Evolutionary conservation across 2,329 filamentous ascomycete species (phyloP), one percentile per base, ranked within the genome.

Genomic region (Cercospora sesami): DNA sequence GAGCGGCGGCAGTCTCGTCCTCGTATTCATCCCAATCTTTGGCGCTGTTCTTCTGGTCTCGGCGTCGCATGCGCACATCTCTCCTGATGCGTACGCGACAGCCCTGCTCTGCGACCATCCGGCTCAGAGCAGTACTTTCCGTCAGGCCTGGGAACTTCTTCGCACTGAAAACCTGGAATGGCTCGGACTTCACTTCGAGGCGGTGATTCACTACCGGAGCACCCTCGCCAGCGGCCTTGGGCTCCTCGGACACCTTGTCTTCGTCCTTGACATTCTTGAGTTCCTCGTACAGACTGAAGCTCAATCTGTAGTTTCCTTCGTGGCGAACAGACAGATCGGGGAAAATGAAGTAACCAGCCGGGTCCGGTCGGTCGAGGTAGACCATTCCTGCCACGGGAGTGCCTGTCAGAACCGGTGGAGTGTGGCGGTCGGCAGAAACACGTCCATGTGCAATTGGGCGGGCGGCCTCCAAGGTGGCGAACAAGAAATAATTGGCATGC

Each of bases 61-160:
- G 89, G 76, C 92, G 90, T 80, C 93, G 89, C 91, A 97, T 96
- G 67, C 93, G 89, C 6, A 96, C 92, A 81, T 98, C 95, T 71
- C 95, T 91, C 66, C 95, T 89, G 75, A 99, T 99, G 57, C 95
- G 91, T 30, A 99, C 95, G 73, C 94, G 92, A 80, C 95, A 98
- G 67, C 95, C 95, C 81, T 99, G 95, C 80, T 99, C 94, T 18
- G 94, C 94, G 53, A 99, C 93, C 39, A 92, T 91, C 70, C 94
- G 91, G 81, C 94, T 97, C 60, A 98, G 84, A 12, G 87, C 84
- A 0, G 95, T 99, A 82, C 93, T 97, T 79, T 95, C 92, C 55
- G 91, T 90, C 68, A 98, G 83, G 18, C 94, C 95, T 16, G 95
- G 95, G 82, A 99, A 99, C 83, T 97, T 98, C 89, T 98, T 99